Conservation (phyloP, 2,329 filamentous ascomycete species). For the Onygenales sp. region DNA sequence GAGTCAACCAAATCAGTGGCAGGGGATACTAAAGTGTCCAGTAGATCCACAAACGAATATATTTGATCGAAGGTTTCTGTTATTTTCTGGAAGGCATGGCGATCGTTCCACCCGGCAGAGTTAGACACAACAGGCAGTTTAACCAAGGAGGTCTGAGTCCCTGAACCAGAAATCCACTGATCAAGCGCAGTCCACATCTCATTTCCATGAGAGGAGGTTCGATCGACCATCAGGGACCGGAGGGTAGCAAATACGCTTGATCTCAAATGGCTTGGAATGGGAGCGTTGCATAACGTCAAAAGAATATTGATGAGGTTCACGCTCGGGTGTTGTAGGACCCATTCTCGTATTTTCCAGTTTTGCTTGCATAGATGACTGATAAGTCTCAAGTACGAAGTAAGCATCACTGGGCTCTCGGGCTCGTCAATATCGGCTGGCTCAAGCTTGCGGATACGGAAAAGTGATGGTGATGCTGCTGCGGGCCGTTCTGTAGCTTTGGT, state of each 20-base stretch:
- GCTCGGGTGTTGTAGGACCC: conserved; percentile 58
- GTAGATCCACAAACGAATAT: conserved; percentile 69
- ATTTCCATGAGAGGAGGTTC: conserved; percentile 56
- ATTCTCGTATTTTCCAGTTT: conserved; percentile 62
- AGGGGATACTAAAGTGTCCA: conserved; percentile 63
- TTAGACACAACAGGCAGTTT: conserved; percentile 36
- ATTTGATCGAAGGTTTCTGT: conserved; percentile 75
- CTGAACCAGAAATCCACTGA: conserved; percentile 59
- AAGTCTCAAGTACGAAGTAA: conserved; percentile 85
- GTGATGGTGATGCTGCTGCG: conserved; percentile 42
- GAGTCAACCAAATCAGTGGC: conserved; percentile 37
- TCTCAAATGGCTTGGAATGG: conserved; percentile 65
- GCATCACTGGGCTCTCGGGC: conserved; percentile 90
- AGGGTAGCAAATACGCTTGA: conserved; percentile 77
- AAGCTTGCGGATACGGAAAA: conserved; percentile 52
- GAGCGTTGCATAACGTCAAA: conserved; percentile 68
- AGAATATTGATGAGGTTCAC: conserved; percentile 65
- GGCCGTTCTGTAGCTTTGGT: conserved; percentile 67
- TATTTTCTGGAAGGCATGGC: conserved; percentile 63
- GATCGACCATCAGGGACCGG: conserved; percentile 64
- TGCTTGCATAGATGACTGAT: conserved; percentile 72
- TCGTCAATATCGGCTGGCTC: conserved; percentile 66
- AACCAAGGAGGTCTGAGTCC: conserved; percentile 33
- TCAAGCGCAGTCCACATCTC: conserved; percentile 75
- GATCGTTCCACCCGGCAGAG: conserved; percentile 35